Conservation (phyloP, 768 basidiomycete genomes). For the Asterophora lycoperdoides region DNA sequence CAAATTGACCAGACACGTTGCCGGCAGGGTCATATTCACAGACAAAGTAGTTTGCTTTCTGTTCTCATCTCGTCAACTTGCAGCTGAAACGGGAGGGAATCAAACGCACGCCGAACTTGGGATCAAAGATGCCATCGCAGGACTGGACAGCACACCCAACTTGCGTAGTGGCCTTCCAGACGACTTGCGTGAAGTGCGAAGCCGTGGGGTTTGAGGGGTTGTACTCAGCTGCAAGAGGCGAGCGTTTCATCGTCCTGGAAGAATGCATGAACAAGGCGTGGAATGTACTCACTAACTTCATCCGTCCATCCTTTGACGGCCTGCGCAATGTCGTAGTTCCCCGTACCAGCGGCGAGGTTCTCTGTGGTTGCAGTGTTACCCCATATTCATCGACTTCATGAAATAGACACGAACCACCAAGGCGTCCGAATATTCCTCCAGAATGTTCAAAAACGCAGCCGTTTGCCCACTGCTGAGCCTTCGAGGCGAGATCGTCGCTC, state of each 20-base stretch:
- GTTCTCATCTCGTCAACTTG: slow-evolving; percentile 2
- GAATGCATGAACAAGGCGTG: too few species aligned
- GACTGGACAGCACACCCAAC: slow-evolving; percentile 58
- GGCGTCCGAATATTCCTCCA: slow-evolving; percentile 56
- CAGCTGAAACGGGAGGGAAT: neutral
- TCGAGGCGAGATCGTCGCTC: slow-evolving; percentile 53
- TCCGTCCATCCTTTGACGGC: slow-evolving; percentile 62
- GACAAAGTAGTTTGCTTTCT: slow-evolving; percentile 58
- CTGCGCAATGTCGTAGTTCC: slow-evolving; percentile 41
- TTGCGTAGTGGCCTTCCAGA: slow-evolving; percentile 65
- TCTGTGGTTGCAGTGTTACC: slow-evolving; percentile 34
- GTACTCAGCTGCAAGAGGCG: slow-evolving; percentile 44
- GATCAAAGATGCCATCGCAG: slow-evolving; percentile 56
- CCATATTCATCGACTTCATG: too few species aligned
- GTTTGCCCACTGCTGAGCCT: slow-evolving; percentile 68
- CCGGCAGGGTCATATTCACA: slow-evolving; percentile 67
- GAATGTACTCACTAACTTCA: slow-evolving; percentile 53
- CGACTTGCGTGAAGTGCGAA: slow-evolving; percentile 74
- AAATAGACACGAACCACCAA: slow-evolving; percentile 45
- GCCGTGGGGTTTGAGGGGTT: slow-evolving; percentile 49
- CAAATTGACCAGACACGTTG: slow-evolving; percentile 60
- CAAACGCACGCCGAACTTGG: slow-evolving; percentile 48
- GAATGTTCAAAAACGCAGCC: slow-evolving; percentile 68
- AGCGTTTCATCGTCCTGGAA: neutral
- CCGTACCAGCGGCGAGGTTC: slow-evolving; percentile 75